These are phyloP conservation scores for Spatholobus suberectus DNA, from an alignment of 306 rosid species.

Conservation along the genomic window DNA sequence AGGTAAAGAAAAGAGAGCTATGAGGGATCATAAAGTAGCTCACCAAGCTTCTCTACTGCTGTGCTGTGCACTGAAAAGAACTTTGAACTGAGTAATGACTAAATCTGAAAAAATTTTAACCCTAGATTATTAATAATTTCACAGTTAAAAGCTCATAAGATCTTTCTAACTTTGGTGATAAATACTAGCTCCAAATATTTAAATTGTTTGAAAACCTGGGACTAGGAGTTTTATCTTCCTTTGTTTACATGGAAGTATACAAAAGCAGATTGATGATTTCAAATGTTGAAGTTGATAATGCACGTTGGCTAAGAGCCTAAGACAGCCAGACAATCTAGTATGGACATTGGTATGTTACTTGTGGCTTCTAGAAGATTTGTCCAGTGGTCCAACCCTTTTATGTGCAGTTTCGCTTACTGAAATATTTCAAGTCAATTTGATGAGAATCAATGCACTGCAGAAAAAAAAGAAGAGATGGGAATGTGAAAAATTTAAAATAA, in stretches of 20 bases:
- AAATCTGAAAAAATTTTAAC: too few species aligned
- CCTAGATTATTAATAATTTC: too few species aligned
- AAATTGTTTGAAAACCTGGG: neutral
- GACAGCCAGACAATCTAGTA: neutral
- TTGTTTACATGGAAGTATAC: neutral
- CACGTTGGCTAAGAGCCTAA: conserved; percentile 5
- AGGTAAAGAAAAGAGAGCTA: neutral
- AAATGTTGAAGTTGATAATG: conserved; percentile 1
- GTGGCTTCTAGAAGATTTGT: neutral
- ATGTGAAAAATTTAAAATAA: neutral
- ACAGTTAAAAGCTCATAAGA: neutral
- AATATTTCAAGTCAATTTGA: neutral
- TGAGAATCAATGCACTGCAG: neutral
- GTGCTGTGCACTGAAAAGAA: too few species aligned
- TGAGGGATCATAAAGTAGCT: neutral
- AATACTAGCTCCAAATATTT: neutral
- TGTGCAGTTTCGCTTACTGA: neutral
- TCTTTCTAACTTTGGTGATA: neutral
- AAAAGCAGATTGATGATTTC: neutral
- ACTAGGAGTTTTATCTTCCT: neutral
- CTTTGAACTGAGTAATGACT: too few species aligned
- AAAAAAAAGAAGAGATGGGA: neutral
- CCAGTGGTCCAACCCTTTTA: neutral
- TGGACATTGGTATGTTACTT: neutral
- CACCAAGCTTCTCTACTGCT: neutral